Evolutionary conservation across 2,329 filamentous ascomycete genomes (phyloP), one percentile per base, ranked within the genome.

Genomic region (Fusarium xyrophilum): DNA sequence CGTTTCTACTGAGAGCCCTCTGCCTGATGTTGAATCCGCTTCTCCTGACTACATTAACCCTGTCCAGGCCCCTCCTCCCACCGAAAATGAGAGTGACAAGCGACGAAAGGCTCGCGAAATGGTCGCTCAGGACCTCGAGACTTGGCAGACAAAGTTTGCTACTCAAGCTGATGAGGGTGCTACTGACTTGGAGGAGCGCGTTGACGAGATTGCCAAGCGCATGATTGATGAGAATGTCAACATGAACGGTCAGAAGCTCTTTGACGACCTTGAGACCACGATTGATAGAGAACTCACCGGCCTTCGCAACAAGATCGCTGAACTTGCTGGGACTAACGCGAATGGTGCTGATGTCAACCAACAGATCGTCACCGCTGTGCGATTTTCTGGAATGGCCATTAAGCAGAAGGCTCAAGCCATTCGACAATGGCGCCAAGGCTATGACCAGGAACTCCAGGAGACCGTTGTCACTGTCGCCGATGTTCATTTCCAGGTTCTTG

Each of bases 101-200:
- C 85, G 86, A 28, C 85, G 86, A 56, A 85, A 83, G 7, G 86
- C 86, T 5, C 87, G 88, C 44, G 86, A 90, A 73, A 87, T 86
- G 67, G 91, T 98, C 42, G 85, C 89, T 3, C 86, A 90, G 44
- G 96, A 99, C 76, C 85, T 99, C 17, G 86, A 88, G 69, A 85
- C 86, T 58, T 99, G 96, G 95, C 91, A 97, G 78, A 88, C 88
- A 65, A 96, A 97, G 75, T 97, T 97, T 76, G 86, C 91, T 30
- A 88, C 89, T 63, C 93, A 93, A 13, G 93, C 93, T 11, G 91
- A 96, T 63, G 93, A 96, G 76, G 94, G 93, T 8, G 86, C 86
- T 7, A 75, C 76, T 23, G 86, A 96, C 66, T 93, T 98, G 65
- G 91, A 95, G 35, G 84, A 88, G 7, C 86, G 89, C 36, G 80